Percentiles rank a stretch among this genome's conserved stretches.
phyloP scores from a whole-genome alignment of 257 asterid species.

The Solanum pennellii region DNA sequence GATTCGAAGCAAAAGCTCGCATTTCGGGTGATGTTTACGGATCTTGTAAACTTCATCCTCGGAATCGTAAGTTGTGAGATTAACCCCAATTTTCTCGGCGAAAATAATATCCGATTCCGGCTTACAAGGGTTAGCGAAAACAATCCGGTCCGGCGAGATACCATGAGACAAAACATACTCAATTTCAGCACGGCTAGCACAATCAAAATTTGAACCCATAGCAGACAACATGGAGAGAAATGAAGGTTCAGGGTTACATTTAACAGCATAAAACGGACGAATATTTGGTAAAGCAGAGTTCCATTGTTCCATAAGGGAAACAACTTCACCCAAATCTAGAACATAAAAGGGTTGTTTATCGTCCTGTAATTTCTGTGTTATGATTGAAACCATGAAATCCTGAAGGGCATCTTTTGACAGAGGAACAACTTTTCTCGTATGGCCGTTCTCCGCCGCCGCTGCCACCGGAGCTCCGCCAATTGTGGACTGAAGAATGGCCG shows the following conservation, averaged over 20 bases:
- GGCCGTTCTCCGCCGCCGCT: background rate
- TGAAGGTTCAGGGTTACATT: conserved; percentile 6
- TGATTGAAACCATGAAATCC: conserved; percentile 1
- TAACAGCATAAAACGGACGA: conserved; percentile 10
- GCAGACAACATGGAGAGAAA: background rate
- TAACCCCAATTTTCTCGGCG: conserved; percentile 5
- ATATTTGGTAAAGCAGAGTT: background rate
- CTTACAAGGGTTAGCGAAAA: conserved; percentile 3
- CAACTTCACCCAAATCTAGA: conserved; percentile 2
- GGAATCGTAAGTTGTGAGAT: background rate
- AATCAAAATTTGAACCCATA: conserved; percentile 2
- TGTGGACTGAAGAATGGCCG: conserved; percentile 2
- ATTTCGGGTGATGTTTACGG: background rate
- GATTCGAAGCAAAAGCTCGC: background rate
- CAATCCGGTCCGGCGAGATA: conserved; percentile 3
- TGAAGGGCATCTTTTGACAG: background rate
- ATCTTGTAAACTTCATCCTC: conserved; percentile 1
- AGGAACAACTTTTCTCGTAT: background rate
- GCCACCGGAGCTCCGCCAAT: background rate
- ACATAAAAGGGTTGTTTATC: conserved; percentile 4
- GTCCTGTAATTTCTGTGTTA: background rate
- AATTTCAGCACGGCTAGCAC: conserved; percentile 8
- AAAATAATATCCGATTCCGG: background rate
- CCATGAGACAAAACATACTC: conserved; percentile 7
- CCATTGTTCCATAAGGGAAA: conserved; percentile 6